Evolutionary conservation across 2,329 filamentous ascomycete genomes (phyloP).

Genomic region (Xylogone sp.): DNA sequence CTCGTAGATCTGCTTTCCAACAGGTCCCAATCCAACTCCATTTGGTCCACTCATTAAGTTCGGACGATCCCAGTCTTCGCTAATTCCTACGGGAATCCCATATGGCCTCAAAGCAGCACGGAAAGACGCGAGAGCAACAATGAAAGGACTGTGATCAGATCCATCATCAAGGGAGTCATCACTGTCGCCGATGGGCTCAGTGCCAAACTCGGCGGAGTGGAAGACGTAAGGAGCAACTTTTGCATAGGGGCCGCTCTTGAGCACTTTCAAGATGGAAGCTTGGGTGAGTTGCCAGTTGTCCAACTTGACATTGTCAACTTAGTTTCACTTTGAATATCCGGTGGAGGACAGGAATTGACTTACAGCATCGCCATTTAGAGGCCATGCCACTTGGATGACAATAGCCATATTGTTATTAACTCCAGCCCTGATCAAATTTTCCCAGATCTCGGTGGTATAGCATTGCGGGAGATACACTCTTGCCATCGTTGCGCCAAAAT

Average conservation of each 20-base stretch:
- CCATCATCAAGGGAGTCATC: neutral
- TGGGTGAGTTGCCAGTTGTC: neutral
- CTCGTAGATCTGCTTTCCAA: neutral
- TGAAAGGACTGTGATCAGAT: neutral
- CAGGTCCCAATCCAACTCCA: neutral
- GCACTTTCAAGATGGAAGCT: neutral
- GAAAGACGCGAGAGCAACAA: neutral
- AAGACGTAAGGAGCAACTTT: neutral
- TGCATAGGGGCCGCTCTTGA: neutral
- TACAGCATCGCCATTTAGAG: neutral
- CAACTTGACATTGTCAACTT: no score
- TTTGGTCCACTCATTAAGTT: neutral
- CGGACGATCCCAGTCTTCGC: neutral
- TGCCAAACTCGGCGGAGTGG: neutral
- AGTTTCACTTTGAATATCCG: no score
- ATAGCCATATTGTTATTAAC: neutral
- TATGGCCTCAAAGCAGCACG: neutral
- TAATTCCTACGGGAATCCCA: neutral
- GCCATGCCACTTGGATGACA: neutral
- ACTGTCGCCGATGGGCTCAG: neutral
- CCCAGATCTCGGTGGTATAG: neutral
- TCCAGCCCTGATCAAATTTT: neutral
- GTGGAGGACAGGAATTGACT: neutral
- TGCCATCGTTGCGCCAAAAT: neutral
- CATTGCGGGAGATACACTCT: neutral